Base-by-base conservation (phyloP, 345 rosid species). In the Lepidium africanum region DNA sequence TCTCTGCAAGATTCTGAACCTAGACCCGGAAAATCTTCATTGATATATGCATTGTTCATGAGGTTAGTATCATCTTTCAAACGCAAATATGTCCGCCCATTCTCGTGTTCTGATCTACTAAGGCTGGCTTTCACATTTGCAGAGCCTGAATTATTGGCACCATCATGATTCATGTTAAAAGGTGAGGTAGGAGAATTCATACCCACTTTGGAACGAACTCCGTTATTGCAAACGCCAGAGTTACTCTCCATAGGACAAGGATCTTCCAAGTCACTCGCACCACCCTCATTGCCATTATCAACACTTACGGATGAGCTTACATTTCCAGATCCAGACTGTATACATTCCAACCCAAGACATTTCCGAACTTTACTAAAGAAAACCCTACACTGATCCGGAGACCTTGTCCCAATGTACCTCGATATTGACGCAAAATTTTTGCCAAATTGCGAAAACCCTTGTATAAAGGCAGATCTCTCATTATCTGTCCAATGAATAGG, bases 281-380 rank as follows among this genome's bases (percentile, higher is more conserved):
- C 91, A 65, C 86, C 86, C 80, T 63, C 78, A 39, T 47, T 63
- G 56, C 48, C 74, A 55, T 68, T 75, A 78, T 85, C 91, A 76
- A 88, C 87, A 61, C 86, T 81, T 42, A 53, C 58, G 1, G 80
- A 78, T 14, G 82, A 69, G 38, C 87, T 80, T 10, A 63, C 46
- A 63, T 70, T 75, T 67, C 80, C 77, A 59, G 74, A 70, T 47
- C 70, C 75, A 67, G 85, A 66, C 71, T 64, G 90, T 65, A 89
- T 48, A 59, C 42, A 61, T 76, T 94, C 99, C 82, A 94, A 78
- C 16, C 95, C 91, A 59, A 94, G 95, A 75, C 97, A 89, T 76
- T 89, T 94, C 51, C 93, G 81, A 71, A 88, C 92, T 85, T 94
- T 94, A 80, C 96, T 89, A 53, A 81, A 94, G 76, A 94, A 94